Base-by-base conservation (phyloP, 352 stramenopile species). In the Phytophthora citricola region DNA sequence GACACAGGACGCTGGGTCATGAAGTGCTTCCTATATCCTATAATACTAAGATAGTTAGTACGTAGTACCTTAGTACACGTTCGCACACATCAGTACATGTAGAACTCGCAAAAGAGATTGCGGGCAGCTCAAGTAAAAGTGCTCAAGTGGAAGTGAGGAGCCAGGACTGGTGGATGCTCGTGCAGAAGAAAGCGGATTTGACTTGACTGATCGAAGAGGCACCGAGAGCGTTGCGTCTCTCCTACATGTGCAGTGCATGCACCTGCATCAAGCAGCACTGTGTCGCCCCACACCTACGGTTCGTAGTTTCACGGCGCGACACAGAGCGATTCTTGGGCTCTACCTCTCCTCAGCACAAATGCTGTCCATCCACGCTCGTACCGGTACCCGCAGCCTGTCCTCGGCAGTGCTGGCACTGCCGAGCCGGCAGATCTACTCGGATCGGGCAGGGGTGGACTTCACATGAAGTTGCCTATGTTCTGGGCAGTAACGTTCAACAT, bases 201-300 rank as follows among this genome's bases (percentile, higher is more conserved):
- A 62, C 34, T 62, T 62, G 54, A 62, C 34, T 15, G 41, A 52
- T 61, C 53, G 27, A 51, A 52, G 29, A 52, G 53, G 53, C 41
- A 60, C n/a, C n/a, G 26, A 38, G 9, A 29, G 46, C 26, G 26
- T 8, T 14, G 32, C 17, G 31, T 39, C 45, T 38, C 29, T 52
- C 26, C 45, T 38, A 10, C 46, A 39, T 15, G 32, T 10, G 9
- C 2, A 20, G 17, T 20, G 17, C 17, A 20, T 39, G 2, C 7
- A 15, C n/a, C 26, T 26, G 10, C 27, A 14, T 11, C 20, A 38
- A 38, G 24, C 24, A 34, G 41, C 29, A 17, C 3, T 26, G 24
- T 17, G 15, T 11, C 46, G 27, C 8, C 24, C 27, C 27, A 40
- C 31, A 56, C 17, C 17, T 20, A 20, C 17, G 17, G 17, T 20